Base-by-base conservation (phyloP, 805 yeast species). In the Saccharomycopsis selenospora region DNA sequence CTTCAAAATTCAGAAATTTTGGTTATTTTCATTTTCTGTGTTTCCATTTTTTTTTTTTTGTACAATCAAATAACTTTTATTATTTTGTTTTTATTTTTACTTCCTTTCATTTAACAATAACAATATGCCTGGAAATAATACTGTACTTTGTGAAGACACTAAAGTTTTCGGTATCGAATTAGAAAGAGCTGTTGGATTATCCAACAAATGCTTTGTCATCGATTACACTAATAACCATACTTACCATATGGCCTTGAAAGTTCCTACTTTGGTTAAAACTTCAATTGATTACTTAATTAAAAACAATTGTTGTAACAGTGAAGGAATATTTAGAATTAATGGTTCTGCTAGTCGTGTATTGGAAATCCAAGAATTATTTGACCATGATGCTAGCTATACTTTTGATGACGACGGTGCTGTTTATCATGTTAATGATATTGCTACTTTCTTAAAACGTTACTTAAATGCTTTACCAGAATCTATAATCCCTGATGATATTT, bases 381-480 rank as follows among this genome's bases (percentile, higher is more conserved):
- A 90, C 46, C 67, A 84, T 1, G 86, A 95, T 2, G 98, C 98
- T 0, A n/a, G 27, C 10, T 46, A 26, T 18, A 41, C 38, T 28
- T 38, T 42, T 27, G 5, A 25, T 7, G 28, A 41, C 26, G 44
- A 42, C 23, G 29, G 23, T 17, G 17, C 28, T 20, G 22, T 23
- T 17, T 5, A 33, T 13, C 25, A 36, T 13, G 97, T 91, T 10
- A 98, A 93, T 67, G 99, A 93, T 65, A 96, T 96, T 1, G 95
- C 98, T 1, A 85, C 93, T 18, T 72, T 93, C 23, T 75, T 93
- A 50, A 76, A 98, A 62, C 72, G 99, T 49, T 93, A 78, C 63
- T 71, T 93, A 53, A 88, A 89, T 59, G 81, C 88, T 42, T 73
- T 93, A 46, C 95, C 96, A 1, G 98, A 93, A 59, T 97, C 98